These are phyloP conservation scores for Delphinella strobiligena DNA, from an alignment of 2,329 filamentous ascomycete genomes.

Conservation along the genomic window DNA sequence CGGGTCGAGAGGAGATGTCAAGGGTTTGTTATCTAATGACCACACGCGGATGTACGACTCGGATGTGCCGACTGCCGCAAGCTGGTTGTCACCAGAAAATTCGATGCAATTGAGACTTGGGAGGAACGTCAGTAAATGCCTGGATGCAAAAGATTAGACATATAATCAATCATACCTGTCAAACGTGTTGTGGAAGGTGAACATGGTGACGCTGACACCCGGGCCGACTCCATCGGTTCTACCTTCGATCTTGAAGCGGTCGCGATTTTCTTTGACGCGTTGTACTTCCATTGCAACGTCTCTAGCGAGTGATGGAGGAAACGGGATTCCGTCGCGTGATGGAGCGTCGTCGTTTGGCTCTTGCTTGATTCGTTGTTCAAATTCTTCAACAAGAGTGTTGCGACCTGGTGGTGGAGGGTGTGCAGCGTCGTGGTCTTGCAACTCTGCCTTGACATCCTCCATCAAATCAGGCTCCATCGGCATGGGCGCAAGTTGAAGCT, in stretches of 20 bases:
- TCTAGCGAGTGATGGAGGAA: constrained; percentile 75
- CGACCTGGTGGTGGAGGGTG: constrained; percentile 61
- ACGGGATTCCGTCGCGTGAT: constrained; percentile 64
- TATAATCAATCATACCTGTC: constrained; percentile 55
- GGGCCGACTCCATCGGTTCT: constrained; percentile 74
- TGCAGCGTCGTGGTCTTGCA: constrained; percentile 73
- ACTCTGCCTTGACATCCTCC: constrained; percentile 73
- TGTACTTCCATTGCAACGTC: constrained; percentile 93
- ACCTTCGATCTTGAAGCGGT: constrained; percentile 78
- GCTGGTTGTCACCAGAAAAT: constrained; percentile 79
- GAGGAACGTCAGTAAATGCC: constrained; percentile 12
- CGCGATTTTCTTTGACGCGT: constrained; percentile 83
- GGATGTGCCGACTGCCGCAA: constrained; percentile 79
- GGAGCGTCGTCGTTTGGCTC: constrained; percentile 76
- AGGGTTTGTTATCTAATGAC: constrained; percentile 73
- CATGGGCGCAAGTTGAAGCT: constrained; percentile 66
- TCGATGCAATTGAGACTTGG: constrained; percentile 78
- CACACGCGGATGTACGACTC: constrained; percentile 95
- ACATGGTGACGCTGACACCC: constrained; percentile 85
- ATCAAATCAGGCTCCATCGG: constrained; percentile 74
- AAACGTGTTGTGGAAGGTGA: constrained; percentile 93
- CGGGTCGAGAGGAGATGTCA: constrained; percentile 54
- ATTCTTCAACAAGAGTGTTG: constrained; percentile 69
- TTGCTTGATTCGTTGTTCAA: constrained; percentile 76
- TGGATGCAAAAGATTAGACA: not conserved